Conservation (phyloP, 169 alveolate species). For the Neospora caninum region DNA sequence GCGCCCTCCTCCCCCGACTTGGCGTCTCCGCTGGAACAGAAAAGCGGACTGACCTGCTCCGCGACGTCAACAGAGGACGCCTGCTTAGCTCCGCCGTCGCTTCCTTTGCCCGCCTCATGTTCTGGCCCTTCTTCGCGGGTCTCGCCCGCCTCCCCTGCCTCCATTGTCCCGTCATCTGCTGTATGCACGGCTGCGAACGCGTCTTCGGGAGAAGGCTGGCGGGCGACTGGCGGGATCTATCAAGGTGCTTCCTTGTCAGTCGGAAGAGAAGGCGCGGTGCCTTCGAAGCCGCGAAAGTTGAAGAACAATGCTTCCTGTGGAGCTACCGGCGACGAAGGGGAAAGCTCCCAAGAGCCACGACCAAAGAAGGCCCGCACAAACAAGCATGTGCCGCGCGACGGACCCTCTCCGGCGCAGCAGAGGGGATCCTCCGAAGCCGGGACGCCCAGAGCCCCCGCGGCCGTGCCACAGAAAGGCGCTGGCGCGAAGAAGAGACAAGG, state of each 20-base stretch:
- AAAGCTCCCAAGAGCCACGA: neutral
- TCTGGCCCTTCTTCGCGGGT: neutral
- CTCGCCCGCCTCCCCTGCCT: neutral
- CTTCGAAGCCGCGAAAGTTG: neutral
- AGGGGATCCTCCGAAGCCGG: no score
- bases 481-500: neutral
- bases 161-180: neutral
- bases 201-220: neutral
- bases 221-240: neutral
- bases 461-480: neutral
- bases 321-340: neutral
- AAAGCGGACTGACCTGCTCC: neutral
- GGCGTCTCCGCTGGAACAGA: neutral
- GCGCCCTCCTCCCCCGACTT: neutral
- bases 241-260: no score
- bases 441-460: neutral
- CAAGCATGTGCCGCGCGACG: neutral
- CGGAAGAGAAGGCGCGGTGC: neutral
- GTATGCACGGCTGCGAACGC: neutral
- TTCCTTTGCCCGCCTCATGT: neutral
- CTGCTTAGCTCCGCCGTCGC: neutral
- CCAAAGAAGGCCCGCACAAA: neutral
- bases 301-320: neutral
- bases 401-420: neutral
- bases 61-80: neutral